These are phyloP conservation scores for Fusarium napiforme DNA, from an alignment of 2,329 filamentous ascomycete genomes.

Conservation along the genomic window DNA sequence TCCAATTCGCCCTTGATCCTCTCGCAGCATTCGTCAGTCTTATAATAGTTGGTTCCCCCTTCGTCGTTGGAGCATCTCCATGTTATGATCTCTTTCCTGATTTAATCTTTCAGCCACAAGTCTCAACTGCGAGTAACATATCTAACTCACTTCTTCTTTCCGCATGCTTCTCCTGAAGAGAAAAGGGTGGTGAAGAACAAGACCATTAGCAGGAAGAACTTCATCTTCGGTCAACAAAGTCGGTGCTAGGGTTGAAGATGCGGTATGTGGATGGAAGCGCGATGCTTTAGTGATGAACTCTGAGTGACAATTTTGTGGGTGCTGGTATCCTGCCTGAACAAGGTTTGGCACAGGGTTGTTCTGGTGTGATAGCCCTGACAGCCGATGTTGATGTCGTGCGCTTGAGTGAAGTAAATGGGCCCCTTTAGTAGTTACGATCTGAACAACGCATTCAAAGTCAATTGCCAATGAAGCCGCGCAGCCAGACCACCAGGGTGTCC, in stretches of 20 bases:
- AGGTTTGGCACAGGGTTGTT: neutral
- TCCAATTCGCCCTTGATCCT: no score
- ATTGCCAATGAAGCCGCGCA: neutral
- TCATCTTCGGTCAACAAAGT: neutral
- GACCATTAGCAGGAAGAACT: neutral
- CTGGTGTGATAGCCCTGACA: neutral
- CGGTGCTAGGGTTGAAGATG: neutral
- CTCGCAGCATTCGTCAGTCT: no score
- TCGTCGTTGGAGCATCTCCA: no score
- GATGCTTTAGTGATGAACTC: neutral
- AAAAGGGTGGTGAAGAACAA: neutral
- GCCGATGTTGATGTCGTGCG: neutral
- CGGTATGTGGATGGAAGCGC: accelerated
- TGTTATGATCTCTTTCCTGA: neutral
- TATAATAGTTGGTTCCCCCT: no score
- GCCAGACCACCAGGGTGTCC: no score
- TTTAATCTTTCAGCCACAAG: neutral
- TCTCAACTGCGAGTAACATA: neutral
- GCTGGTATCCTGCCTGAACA: neutral
- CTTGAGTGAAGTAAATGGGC: neutral
- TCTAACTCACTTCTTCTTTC: neutral
- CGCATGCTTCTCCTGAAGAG: neutral
- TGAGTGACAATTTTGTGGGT: neutral
- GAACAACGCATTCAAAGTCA: neutral
- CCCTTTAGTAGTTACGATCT: neutral